These are phyloP conservation scores for Nitzschia putrida DNA, from an alignment of 108 stramenopile genomes.

Conservation along the genomic window DNA sequence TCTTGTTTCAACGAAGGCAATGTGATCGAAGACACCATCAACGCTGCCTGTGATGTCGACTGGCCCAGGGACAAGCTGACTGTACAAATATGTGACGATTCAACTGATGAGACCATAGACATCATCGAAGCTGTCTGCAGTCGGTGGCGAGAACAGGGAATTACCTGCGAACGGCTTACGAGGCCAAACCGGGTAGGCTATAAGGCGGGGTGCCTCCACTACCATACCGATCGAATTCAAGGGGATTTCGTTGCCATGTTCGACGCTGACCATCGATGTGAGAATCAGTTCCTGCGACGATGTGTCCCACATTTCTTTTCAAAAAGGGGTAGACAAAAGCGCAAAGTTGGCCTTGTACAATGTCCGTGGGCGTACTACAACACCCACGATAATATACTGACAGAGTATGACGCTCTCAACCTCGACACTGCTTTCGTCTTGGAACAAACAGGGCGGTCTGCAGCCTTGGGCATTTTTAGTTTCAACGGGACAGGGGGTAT, in stretches of 20 bases:
- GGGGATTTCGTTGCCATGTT: conserved; percentile 33
- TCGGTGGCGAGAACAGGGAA: neutral
- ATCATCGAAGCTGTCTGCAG: neutral
- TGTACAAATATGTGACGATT: conserved; percentile 33
- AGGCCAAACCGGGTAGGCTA: conserved; percentile 26
- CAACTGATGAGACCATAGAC: conserved; percentile 26
- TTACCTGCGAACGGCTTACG: neutral
- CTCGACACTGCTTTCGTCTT: conserved; percentile 16
- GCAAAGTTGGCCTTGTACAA: conserved; percentile 22
- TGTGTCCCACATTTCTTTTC: conserved; percentile 29
- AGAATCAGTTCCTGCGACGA: conserved; percentile 14
- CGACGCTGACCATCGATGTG: conserved; percentile 34
- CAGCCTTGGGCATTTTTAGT: conserved; percentile 8
- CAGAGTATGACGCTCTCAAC: conserved; percentile 21
- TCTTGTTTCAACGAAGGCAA: conserved; percentile 31
- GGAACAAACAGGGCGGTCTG: conserved; percentile 16
- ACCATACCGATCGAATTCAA: conserved; percentile 5
- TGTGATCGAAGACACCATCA: conserved; percentile 35
- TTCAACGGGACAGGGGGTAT: conserved; percentile 38
- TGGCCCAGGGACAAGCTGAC: conserved; percentile 32
- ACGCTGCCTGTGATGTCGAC: conserved; percentile 19
- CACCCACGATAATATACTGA: conserved; percentile 27
- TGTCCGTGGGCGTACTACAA: conserved; percentile 37
- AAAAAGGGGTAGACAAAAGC: too few species aligned
- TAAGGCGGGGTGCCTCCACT: conserved; percentile 28